Evolutionary conservation across 176 grass and related monocot species (phyloP).

Genomic region (Saccharum spontaneum): DNA sequence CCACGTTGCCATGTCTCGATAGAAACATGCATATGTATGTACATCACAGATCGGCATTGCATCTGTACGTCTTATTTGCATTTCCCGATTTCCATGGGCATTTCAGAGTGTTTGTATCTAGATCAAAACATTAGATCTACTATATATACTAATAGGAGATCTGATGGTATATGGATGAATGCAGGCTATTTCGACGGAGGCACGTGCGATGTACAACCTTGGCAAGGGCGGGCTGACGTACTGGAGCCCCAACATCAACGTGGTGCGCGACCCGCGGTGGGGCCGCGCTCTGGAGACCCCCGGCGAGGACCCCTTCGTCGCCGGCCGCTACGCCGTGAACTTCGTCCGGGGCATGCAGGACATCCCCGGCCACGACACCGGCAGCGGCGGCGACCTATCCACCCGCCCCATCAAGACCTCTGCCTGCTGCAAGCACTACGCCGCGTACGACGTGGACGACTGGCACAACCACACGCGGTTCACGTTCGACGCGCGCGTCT

Average conservation of each 20-base stretch:
- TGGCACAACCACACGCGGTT: constrained; percentile 33
- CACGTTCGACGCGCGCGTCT: constrained; percentile 41
- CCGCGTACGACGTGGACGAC: constrained; percentile 41
- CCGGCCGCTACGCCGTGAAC: constrained; percentile 34
- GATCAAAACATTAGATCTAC: neutral
- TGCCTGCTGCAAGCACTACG: constrained; percentile 54
- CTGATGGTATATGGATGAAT: too few relatives aligned
- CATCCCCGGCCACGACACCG: neutral
- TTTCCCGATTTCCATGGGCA: too few relatives aligned
- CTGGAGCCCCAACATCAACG: constrained; percentile 57
- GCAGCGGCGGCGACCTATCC: neutral
- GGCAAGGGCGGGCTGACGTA: constrained; percentile 43
- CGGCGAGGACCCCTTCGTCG: constrained; percentile 40
- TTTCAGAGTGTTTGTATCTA: neutral
- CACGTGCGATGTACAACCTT: constrained; percentile 56
- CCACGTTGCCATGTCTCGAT: too few relatives aligned
- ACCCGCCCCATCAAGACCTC: constrained; percentile 31
- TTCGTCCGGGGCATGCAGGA: constrained; percentile 46
- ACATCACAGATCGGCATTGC: too few relatives aligned
- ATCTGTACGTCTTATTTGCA: neutral
- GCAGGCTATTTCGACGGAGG: constrained; percentile 44
- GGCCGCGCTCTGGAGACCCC: constrained; percentile 41
- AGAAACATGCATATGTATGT: too few relatives aligned
- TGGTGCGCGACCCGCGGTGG: constrained; percentile 45
- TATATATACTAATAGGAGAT: too few relatives aligned